phyloP scores from a whole-genome alignment of 106 monocot genomes.

The Triglochin maritima region DNA sequence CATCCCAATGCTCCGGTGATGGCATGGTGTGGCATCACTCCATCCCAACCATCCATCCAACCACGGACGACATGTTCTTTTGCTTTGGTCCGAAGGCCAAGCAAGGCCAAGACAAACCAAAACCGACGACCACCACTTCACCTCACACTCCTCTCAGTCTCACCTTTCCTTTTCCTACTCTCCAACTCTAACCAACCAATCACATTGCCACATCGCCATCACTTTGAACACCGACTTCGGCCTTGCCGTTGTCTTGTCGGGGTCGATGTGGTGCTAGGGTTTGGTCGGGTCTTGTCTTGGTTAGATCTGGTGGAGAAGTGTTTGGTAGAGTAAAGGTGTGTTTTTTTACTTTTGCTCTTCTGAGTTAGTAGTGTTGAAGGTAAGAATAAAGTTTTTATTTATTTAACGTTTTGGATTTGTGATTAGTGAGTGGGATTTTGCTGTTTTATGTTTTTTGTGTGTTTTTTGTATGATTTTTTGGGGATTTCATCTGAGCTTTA shows the following conservation, averaged over 20 bases:
- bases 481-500: no score
- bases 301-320: background rate
- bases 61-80: background rate
- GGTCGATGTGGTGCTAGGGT: background rate
- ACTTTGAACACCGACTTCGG: background rate
- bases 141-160: background rate
- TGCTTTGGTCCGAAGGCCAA: background rate
- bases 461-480: background rate
- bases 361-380: background rate
- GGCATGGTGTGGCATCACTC: background rate
- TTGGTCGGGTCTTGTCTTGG: background rate
- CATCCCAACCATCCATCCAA: no score
- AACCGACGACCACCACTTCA: background rate
- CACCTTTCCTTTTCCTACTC: background rate
- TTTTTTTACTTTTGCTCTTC: background rate
- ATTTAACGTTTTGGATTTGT: no score
- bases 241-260: background rate
- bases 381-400: background rate
- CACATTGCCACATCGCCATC: no score
- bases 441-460: background rate
- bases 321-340: background rate
- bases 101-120: background rate
- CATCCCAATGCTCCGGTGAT: constrained; percentile 2
- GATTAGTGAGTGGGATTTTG: background rate
- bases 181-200: background rate